phyloP scores from a whole-genome alignment of 2,329 filamentous ascomycete genomes.

The Ophiostoma sp. region DNA sequence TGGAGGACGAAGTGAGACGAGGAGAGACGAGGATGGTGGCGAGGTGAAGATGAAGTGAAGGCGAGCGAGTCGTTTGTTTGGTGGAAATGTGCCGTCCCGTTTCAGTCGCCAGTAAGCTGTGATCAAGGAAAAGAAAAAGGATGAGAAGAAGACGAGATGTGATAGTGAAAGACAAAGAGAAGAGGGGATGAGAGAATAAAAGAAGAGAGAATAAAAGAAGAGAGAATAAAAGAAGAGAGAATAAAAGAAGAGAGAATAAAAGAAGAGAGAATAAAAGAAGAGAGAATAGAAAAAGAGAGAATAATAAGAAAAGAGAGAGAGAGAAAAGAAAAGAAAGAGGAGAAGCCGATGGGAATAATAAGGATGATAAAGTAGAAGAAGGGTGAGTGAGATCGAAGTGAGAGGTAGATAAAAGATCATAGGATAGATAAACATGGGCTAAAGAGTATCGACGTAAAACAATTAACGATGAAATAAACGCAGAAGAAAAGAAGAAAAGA shows the following conservation, averaged over 20 bases:
- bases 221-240: background rate
- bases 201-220: background rate
- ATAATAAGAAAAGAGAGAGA: background rate
- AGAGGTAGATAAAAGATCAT: background rate
- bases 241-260: background rate
- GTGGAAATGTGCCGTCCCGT: background rate
- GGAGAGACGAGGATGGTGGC: background rate
- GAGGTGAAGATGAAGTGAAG: background rate
- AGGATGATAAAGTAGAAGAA: conserved; percentile 13
- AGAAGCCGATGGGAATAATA: conserved; percentile 11
- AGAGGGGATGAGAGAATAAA: background rate
- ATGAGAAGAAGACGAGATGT: background rate
- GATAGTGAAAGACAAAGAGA: conserved; percentile 1
- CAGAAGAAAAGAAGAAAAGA: background rate
- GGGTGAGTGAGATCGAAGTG: background rate
- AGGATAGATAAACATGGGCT: background rate
- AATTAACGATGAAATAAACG: background rate
- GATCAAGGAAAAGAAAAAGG: background rate
- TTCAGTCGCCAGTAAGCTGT: background rate
- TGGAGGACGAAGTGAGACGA: background rate
- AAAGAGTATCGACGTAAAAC: background rate
- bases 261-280: background rate
- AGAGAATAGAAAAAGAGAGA: background rate
- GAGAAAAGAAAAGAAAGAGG: conserved; percentile 4
- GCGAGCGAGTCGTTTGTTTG: background rate